These are phyloP conservation scores for Metarhizium sp. DNA, from an alignment of 2,329 filamentous ascomycete species.

Conservation along the genomic window DNA sequence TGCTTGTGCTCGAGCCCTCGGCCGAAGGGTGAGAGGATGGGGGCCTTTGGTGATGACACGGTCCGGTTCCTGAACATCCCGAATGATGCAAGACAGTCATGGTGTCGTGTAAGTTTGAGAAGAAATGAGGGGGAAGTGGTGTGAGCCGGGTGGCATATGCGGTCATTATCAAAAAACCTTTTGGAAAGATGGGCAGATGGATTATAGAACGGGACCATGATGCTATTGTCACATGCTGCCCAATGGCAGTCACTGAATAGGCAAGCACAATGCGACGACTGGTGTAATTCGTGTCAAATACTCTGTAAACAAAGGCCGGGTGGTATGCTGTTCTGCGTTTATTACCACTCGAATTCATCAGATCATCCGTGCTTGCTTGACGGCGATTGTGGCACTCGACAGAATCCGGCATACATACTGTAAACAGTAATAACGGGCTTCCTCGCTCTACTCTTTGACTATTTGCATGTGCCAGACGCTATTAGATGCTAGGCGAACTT, in stretches of 20 bases:
- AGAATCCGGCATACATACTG: background rate
- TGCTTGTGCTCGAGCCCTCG: conserved; percentile 2
- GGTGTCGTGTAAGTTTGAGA: background rate
- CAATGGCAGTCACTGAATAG: background rate
- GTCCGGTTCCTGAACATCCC: conserved; percentile 1
- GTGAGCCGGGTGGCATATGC: conserved; percentile 2
- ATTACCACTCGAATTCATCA: background rate
- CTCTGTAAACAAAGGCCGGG: background rate
- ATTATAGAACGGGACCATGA: background rate
- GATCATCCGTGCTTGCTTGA: background rate
- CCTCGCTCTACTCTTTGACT: background rate
- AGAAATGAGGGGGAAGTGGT: background rate
- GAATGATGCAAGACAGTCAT: conserved; percentile 2
- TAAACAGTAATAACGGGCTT: too few species aligned
- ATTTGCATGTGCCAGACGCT: conserved; percentile 2
- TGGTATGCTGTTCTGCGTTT: background rate
- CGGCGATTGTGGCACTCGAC: background rate
- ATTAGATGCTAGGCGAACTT: background rate
- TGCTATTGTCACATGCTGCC: background rate
- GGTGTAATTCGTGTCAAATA: background rate
- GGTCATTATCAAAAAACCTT: background rate
- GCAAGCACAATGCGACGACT: background rate
- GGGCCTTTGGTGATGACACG: background rate
- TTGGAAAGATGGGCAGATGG: background rate
- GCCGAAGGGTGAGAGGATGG: background rate